phyloP scores from a whole-genome alignment of 345 rosid species.

The Citrus maxima region DNA sequence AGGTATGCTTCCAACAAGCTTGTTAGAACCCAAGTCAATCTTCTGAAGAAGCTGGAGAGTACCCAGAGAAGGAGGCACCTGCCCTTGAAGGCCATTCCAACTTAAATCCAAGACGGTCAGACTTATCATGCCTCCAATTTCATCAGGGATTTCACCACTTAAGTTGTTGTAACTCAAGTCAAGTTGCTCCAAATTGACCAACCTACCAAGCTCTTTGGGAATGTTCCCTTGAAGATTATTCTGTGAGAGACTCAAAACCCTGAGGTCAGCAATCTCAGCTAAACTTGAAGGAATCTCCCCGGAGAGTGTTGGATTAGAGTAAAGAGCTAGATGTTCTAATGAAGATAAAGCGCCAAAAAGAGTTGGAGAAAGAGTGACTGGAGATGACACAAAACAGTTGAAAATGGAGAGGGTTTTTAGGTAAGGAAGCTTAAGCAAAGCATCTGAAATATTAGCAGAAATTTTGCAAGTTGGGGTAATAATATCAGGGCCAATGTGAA shows the following conservation, averaged over 20 bases:
- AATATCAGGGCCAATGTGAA: constrained; percentile 46
- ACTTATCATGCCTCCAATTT: constrained; percentile 30
- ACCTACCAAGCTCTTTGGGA: constrained; percentile 29
- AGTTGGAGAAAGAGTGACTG: constrained; percentile 24
- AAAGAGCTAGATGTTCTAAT: constrained; percentile 37
- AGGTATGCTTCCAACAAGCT: constrained; percentile 28
- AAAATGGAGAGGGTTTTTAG: constrained; percentile 39
- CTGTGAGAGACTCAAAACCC: constrained; percentile 35
- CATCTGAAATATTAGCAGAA: constrained; percentile 34
- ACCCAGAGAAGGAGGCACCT: constrained; percentile 30
- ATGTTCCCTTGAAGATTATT: constrained; percentile 35
- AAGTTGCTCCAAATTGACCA: constrained; percentile 36
- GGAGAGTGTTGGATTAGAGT: constrained; percentile 36
- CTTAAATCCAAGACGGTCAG: constrained; percentile 41
- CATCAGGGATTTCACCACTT: constrained; percentile 39
- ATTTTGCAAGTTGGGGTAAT: constrained; percentile 36
- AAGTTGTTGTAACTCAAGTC: constrained; percentile 45
- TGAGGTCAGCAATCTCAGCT: constrained; percentile 18
- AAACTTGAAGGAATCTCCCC: constrained; percentile 39
- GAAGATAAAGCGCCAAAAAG: constrained; percentile 30
- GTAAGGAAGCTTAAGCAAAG: constrained; percentile 39
- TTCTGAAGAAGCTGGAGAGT: constrained; percentile 40
- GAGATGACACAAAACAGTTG: constrained; percentile 34
- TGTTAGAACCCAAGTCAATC: constrained; percentile 39
- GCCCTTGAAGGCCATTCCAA: constrained; percentile 34